These are phyloP conservation scores for Candida anglica DNA, from an alignment of 805 yeast genomes.

Conservation along the genomic window DNA sequence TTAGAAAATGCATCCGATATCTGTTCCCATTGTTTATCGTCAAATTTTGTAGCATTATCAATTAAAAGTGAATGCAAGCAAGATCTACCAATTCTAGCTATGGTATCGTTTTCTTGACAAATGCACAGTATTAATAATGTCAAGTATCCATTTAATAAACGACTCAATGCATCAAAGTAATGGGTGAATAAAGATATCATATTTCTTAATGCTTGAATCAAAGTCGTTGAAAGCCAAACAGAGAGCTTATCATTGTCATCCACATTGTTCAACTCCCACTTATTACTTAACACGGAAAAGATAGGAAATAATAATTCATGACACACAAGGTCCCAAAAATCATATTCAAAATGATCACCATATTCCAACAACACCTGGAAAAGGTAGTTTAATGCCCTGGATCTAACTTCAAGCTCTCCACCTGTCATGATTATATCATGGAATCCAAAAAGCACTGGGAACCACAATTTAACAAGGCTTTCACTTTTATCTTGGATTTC, in stretches of 20 bases:
- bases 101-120: slow-evolving; percentile 95
- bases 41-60: slow-evolving; percentile 68
- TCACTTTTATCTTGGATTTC: slow-evolving; percentile 18
- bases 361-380: slow-evolving; percentile 77
- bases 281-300: slow-evolving; percentile 71
- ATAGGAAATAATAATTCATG: slow-evolving; percentile 82
- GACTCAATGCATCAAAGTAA: slow-evolving; percentile 72
- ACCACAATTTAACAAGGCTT: slow-evolving; percentile 63
- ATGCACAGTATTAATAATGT: slow-evolving; percentile 79
- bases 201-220: slow-evolving; percentile 90
- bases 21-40: slow-evolving; percentile 67
- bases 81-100: slow-evolving; percentile 89
- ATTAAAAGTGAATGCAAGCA: slow-evolving; percentile 77
- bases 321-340: slow-evolving; percentile 82
- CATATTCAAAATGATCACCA: slow-evolving; percentile 70
- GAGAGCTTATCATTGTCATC: slow-evolving; percentile 77
- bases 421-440: slow-evolving; percentile 91
- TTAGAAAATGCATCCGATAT: slow-evolving; percentile 61
- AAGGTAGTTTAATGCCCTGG: slow-evolving; percentile 76
- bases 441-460: slow-evolving; percentile 80
- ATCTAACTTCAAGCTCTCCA: slow-evolving; percentile 89
- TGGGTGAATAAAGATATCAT: slow-evolving; percentile 79
- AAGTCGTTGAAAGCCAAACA: slow-evolving; percentile 94
- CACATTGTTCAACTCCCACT: slow-evolving; percentile 63
- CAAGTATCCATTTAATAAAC: slow-evolving; percentile 75